These are phyloP conservation scores for Noccaea bulbosa DNA, from an alignment of 345 rosid genomes.

Conservation along the genomic window DNA sequence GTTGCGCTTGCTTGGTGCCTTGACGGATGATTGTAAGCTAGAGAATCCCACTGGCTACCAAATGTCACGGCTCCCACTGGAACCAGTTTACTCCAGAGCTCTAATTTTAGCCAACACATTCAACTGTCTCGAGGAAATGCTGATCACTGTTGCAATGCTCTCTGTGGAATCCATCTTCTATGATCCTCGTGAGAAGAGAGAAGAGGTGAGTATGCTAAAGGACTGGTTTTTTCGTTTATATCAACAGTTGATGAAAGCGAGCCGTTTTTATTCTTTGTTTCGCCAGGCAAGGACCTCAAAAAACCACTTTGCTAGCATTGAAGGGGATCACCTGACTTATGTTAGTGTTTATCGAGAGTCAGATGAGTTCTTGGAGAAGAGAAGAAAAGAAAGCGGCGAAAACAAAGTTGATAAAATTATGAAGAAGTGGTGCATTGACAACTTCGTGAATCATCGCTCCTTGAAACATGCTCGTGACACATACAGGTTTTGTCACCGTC, in stretches of 20 bases:
- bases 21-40: conserved; percentile 82
- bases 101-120: conserved; percentile 76
- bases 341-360: conserved; percentile 79
- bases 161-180: conserved; percentile 87
- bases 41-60: conserved; percentile 80
- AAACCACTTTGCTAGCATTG: conserved; percentile 82
- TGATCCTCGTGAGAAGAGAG: conserved; percentile 74
- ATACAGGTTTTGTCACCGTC: conserved; percentile 56
- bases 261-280: conserved; percentile 24
- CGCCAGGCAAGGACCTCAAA: conserved; percentile 70
- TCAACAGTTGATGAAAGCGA: conserved; percentile 14
- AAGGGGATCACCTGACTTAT: conserved; percentile 89
- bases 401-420: conserved; percentile 60
- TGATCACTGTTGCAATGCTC: conserved; percentile 92
- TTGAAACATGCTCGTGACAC: conserved; percentile 83
- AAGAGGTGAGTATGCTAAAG: conserved; percentile 58
- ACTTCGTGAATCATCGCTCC: conserved; percentile 75
- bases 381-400: conserved; percentile 48
- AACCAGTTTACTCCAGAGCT: conserved; percentile 88
- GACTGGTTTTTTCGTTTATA: not conserved
- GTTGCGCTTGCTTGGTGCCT: conserved; percentile 79
- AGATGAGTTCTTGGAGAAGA: conserved; percentile 67
- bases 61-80: conserved; percentile 93
- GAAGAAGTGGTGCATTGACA: conserved; percentile 90
- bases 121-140: conserved; percentile 93